phyloP scores from a whole-genome alignment of 2,329 filamentous ascomycete genomes.

The Trichoderma guizhouense region DNA sequence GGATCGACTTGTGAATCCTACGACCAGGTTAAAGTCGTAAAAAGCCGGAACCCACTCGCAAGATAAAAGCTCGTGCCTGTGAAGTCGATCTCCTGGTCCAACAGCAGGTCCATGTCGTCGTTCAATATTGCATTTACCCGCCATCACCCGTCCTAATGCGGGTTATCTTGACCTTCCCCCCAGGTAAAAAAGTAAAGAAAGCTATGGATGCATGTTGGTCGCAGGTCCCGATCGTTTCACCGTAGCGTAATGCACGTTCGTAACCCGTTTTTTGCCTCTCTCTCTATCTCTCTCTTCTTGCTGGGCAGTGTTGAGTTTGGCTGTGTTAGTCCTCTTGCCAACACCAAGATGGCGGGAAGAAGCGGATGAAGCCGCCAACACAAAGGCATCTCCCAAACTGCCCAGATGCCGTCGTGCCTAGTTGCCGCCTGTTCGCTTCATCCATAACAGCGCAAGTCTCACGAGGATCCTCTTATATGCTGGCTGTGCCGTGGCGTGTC shows the following conservation, averaged over 20 bases:
- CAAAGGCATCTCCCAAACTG: not conserved
- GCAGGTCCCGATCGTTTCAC: not conserved
- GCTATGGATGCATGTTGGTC: not conserved
- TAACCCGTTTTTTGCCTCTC: not conserved
- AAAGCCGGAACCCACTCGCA: not conserved
- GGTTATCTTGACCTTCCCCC: not conserved
- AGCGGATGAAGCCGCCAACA: conserved; percentile 18
- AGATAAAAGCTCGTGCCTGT: not conserved
- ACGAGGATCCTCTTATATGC: not conserved
- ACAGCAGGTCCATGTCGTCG: not conserved
- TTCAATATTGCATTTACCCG: not conserved
- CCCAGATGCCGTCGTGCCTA: conserved; percentile 1
- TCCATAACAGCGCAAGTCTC: not conserved
- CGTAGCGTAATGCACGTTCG: not conserved
- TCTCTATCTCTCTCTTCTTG: not conserved
- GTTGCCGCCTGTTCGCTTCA: not conserved
- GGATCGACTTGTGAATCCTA: not conserved
- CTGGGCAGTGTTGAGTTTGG: not conserved
- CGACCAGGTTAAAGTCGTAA: not conserved
- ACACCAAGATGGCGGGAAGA: not conserved
- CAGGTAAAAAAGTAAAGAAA: not conserved
- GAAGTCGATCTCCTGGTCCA: not conserved
- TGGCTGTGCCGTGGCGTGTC: conserved; percentile 9
- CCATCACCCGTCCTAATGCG: not conserved
- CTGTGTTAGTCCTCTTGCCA: conserved; percentile 11